Percentiles rank a stretch among this genome's conserved stretches.
phyloP scores from a whole-genome alignment of 73 alveolate genomes.

The Paramecium caudatum region DNA sequence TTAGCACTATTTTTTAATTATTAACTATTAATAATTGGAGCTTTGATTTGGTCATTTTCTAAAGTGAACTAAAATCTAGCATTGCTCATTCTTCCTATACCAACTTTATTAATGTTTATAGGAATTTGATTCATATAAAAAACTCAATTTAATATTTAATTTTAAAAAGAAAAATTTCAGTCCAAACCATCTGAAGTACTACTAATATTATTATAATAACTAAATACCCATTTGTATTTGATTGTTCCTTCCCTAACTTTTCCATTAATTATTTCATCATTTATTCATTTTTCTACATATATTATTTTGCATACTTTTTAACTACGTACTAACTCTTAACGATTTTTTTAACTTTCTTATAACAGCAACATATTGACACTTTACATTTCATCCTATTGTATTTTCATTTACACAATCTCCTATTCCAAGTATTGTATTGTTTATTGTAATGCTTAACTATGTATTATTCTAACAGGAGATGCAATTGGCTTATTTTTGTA shows the following conservation, averaged over 20 bases:
- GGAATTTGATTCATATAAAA: constrained; percentile 8
- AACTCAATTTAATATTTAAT: too few relatives aligned
- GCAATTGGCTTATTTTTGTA: background rate
- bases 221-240: constrained; percentile 28
- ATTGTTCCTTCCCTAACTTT: background rate
- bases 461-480: constrained; percentile 17
- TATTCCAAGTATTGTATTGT: constrained; percentile 42
- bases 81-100: background rate
- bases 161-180: constrained; percentile 12
- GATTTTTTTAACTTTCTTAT: constrained; percentile 41
- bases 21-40: background rate
- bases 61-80: background rate
- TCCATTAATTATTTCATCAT: background rate
- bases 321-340: constrained; percentile 35
- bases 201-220: constrained; percentile 16
- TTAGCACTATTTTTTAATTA: constrained; percentile 13
- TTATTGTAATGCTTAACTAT: constrained; percentile 25
- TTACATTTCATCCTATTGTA: constrained; percentile 24
- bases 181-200: constrained; percentile 53
- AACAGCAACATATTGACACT: constrained; percentile 24
- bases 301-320: constrained; percentile 14
- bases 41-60: background rate
- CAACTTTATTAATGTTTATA: background rate
- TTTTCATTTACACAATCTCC: constrained; percentile 45
- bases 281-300: constrained; percentile 24